These are phyloP conservation scores for Lepraria neglecta DNA, from an alignment of 495 filamentous ascomycete species.

Conservation along the genomic window DNA sequence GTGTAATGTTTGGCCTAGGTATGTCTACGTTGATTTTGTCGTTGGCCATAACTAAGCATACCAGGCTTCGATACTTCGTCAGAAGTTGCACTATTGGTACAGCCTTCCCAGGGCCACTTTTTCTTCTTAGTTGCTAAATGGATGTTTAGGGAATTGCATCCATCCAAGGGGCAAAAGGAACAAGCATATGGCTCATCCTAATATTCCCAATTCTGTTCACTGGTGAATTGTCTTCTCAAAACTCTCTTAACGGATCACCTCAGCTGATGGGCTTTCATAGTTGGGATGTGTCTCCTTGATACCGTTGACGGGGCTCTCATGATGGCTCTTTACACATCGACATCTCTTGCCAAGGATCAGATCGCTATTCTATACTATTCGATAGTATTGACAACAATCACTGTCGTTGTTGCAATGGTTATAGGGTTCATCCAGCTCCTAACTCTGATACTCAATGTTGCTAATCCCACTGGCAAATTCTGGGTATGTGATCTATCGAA, in stretches of 20 bases:
- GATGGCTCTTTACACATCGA: constrained; percentile 86
- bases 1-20: constrained; percentile 84
- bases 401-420: constrained; percentile 76
- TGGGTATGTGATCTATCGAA: constrained; percentile 45
- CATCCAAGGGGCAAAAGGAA: constrained; percentile 76
- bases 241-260: not conserved
- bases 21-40: not conserved
- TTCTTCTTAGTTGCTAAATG: not conserved
- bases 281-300: constrained; percentile 86
- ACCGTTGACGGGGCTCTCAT: constrained; percentile 90
- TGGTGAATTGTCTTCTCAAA: constrained; percentile 41
- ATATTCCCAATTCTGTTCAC: constrained; percentile 91
- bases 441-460: constrained; percentile 66
- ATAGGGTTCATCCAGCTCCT: constrained; percentile 84
- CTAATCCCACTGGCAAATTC: constrained; percentile 65
- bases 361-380: constrained; percentile 92
- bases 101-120: not conserved
- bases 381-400: constrained; percentile 78
- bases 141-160: constrained; percentile 62
- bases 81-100: constrained; percentile 72
- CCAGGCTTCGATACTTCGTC: constrained; percentile 79
- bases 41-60: not conserved
- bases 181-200: constrained; percentile 87
- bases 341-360: constrained; percentile 62
- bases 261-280: constrained; percentile 32